These are phyloP conservation scores for Globisporangium abappressorium DNA, from an alignment of 352 stramenopile species.

Conservation along the genomic window DNA sequence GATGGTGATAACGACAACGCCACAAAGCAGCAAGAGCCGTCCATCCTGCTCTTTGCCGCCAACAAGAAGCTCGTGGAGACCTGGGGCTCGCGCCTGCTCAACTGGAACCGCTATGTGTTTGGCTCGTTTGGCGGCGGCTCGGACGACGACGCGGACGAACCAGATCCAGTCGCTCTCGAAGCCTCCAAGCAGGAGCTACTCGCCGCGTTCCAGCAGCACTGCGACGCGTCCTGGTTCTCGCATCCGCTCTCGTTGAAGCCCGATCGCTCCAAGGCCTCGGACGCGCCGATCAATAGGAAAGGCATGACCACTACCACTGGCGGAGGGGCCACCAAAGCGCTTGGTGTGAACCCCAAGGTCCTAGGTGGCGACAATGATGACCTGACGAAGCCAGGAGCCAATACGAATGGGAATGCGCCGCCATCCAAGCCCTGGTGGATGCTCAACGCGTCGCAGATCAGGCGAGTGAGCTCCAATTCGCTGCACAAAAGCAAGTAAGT, in stretches of 20 bases:
- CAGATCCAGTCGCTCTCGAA: constrained; percentile 15
- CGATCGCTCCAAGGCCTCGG: too few species aligned
- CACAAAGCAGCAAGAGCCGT: constrained; percentile 5
- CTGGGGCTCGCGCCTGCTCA: constrained; percentile 56
- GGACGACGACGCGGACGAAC: constrained; percentile 4
- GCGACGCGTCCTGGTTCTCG: constrained; percentile 1
- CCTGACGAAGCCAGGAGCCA: neutral
- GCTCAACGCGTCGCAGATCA: constrained; percentile 6
- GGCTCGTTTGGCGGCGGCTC: neutral
- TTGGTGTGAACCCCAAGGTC: neutral
- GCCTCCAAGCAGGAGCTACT: constrained; percentile 6
- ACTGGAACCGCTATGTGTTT: constrained; percentile 77
- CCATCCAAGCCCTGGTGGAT: constrained; percentile 16
- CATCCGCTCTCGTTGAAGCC: constrained; percentile 5
- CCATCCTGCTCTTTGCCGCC: constrained; percentile 53
- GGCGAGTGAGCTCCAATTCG: constrained; percentile 37
- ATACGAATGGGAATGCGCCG: neutral
- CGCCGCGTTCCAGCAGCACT: constrained; percentile 8
- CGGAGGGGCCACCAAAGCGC: neutral
- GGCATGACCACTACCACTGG: neutral
- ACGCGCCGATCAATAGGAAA: neutral
- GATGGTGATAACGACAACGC: constrained; percentile 17
- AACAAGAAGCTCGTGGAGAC: constrained; percentile 43
- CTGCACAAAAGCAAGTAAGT: constrained; percentile 15
- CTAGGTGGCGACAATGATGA: neutral